Base-by-base conservation (phyloP, 2,329 filamentous ascomycete species). In the Knoxdaviesia proteae region DNA sequence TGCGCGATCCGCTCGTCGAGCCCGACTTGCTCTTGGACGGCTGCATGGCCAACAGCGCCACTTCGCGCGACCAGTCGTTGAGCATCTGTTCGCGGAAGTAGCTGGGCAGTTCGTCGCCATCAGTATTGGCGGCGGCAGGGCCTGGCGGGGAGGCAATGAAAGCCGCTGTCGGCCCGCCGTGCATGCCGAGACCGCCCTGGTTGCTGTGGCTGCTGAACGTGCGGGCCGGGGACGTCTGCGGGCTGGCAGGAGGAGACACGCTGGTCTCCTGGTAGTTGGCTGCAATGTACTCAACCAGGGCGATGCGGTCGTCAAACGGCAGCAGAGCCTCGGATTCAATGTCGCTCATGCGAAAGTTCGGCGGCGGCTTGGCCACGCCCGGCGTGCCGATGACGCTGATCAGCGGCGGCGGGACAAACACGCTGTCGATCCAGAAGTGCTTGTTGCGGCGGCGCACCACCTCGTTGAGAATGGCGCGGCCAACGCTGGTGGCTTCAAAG, bases 61-160 rank as follows among this genome's bases (percentile, higher is more conserved):
- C 61, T 29, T 93, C 86, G 53, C 77, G 77, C 36, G 75, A 80
- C 88, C 88, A 94, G 40, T 82, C 73, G 20, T 71, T 65, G 45
- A 84, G 62, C 71, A 94, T 82, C 49, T 83, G 71, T 47, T 90
- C 82, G 49, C 70, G 75, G 50, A 84, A 72, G 32, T 64, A 67
- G 10, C 63, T 56, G 0, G 84, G 80, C 3, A 94, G 62, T 45
- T 77, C 68, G n/a, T 67, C 63, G 5, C 53, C 52, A 29, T 63
- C 55, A 42, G 55, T 46, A 2, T 58, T 20, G 20, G 20, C 20
- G 20, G 20, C 20, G 20, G 20, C 20, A 20, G 20, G 20, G 20
- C 2, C 20, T 20, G 20, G 20, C 20, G 20, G 20, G 2, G 20
- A 20, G 20, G 20, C 20, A 20, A 20, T 20, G 20, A 20, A 20